A percentile compares a stretch with the other conserved stretches of the same genome.
phyloP scores from a whole-genome alignment of 371 early-diverging fungal species.

The Apophysomyces elegans region DNA sequence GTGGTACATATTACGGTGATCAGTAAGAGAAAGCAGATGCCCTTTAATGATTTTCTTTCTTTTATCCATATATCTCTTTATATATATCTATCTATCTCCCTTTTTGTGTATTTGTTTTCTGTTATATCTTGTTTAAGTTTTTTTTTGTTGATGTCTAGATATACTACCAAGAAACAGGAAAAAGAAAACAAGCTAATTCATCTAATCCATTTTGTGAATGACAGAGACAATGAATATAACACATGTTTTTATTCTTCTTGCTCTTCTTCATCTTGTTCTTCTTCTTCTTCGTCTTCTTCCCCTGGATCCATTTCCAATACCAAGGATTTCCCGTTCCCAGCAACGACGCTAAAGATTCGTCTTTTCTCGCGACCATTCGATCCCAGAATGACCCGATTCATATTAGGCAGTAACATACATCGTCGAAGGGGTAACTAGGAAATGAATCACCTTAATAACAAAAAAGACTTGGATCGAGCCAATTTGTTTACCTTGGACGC shows the following conservation, averaged over 20 bases:
- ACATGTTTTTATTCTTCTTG: neutral
- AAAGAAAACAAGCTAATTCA: too few species aligned
- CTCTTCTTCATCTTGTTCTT: neutral
- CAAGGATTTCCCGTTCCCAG: conserved; percentile 13
- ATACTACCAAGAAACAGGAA: too few species aligned
- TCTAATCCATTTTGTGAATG: too few species aligned
- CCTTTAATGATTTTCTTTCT: neutral
- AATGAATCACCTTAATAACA: neutral
- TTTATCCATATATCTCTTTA: neutral
- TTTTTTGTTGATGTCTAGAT: too few species aligned
- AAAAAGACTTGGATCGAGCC: neutral
- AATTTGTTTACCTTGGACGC: neutral
- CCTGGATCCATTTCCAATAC: conserved; percentile 18
- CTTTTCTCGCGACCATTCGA: conserved; percentile 17
- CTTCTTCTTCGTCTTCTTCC: neutral
- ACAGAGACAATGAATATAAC: too few species aligned
- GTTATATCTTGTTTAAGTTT: neutral
- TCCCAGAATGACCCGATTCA: conserved; percentile 18
- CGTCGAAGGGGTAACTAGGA: conserved; percentile 3
- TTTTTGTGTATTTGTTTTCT: neutral
- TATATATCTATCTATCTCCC: neutral
- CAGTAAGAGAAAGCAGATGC: conserved; percentile 4
- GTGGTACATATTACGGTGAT: conserved; percentile 19
- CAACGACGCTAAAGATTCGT: conserved; percentile 16
- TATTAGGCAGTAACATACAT: conserved; percentile 17